Percentiles rank a stretch among this genome's conserved stretches.
phyloP scores from a whole-genome alignment of 305 asterid species.

The Nicotiana rustica region DNA sequence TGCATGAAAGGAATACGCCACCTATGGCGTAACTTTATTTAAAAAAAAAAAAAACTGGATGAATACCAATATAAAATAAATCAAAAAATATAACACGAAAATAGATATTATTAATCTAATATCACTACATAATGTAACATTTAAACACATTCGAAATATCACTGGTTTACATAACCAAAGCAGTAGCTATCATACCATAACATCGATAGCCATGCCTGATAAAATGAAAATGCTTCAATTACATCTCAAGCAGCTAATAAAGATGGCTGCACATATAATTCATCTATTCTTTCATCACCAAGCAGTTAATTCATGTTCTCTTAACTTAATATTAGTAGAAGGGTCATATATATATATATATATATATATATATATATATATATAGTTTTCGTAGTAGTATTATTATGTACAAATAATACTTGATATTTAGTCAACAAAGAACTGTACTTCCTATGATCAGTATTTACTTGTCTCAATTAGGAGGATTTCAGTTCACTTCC shows the following conservation, averaged over 20 bases:
- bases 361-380: neutral
- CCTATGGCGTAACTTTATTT: too few species aligned
- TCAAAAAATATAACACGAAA: neutral
- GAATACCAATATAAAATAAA: neutral
- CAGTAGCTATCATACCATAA: slow-evolving; percentile 43
- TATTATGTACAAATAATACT: slow-evolving; percentile 41
- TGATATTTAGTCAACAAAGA: slow-evolving; percentile 28
- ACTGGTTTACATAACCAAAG: slow-evolving; percentile 50
- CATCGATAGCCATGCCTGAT: slow-evolving; percentile 26
- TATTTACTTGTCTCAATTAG: neutral
- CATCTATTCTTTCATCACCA: slow-evolving; percentile 30
- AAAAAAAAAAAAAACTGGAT: neutral
- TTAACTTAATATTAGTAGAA: slow-evolving; percentile 1
- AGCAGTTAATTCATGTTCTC: slow-evolving; percentile 18
- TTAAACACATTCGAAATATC: slow-evolving; percentile 32
- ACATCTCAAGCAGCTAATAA: slow-evolving; percentile 41
- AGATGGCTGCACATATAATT: neutral
- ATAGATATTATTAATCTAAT: neutral
- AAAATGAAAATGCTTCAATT: slow-evolving; percentile 32
- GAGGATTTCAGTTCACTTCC: slow-evolving; percentile 53
- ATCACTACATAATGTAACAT: neutral
- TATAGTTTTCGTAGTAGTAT: slow-evolving; percentile 29
- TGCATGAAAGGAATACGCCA: too few species aligned
- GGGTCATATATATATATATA: neutral
- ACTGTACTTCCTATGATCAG: slow-evolving; percentile 35